Evolutionary conservation across 2,329 filamentous ascomycete species (phyloP), one percentile per base, ranked within the genome.

Genomic region (Beauveria caledonica): DNA sequence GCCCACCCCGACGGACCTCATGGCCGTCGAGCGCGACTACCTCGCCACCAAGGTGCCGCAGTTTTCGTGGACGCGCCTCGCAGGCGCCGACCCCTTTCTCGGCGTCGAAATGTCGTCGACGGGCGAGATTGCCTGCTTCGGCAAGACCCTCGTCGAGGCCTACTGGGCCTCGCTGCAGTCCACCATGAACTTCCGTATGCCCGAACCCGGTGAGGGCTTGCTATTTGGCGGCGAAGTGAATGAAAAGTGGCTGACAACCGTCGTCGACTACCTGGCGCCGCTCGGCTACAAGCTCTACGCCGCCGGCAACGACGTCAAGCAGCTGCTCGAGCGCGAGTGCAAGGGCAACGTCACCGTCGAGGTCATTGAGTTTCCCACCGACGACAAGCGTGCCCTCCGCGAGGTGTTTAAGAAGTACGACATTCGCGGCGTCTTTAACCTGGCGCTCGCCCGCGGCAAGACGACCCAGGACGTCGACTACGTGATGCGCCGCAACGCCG

Each of bases 171-270:
- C 92, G 19, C 81, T 96, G 63, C 94, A 99, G 78, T 94, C 91
- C 21, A 93, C 90, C 69, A 99, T 97, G 93, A 99, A 97, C 85
- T 97, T 97, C 90, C 90, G 92, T 68, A 85, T 97, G 70, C 94
- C 94, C 48, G 88, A 95, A 74, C 90, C 92, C 58, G 94, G 94
- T 66, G 92, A 97, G 81, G 93, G 94, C 78, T 86, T 99, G 62
- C 86, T 99, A 58, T 90, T 99, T 66, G 94, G 94, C 65, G 94
- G 94, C 68, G 90, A 97, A 72, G 77, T 86, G 63, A 80, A 78
- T 66, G 87, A 86, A 74, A 74, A 86, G 62, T 85, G 85, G 75
- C 82, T 99, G 61, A 84, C 86, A 62, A 83, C 85, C 70, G 88
- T 97, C 62, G 90, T 94, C 65, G 87, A 96, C 74, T 93, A 91